phyloP scores from a whole-genome alignment of 2,329 filamentous ascomycete species.

The Hymenoscyphus albidus region DNA sequence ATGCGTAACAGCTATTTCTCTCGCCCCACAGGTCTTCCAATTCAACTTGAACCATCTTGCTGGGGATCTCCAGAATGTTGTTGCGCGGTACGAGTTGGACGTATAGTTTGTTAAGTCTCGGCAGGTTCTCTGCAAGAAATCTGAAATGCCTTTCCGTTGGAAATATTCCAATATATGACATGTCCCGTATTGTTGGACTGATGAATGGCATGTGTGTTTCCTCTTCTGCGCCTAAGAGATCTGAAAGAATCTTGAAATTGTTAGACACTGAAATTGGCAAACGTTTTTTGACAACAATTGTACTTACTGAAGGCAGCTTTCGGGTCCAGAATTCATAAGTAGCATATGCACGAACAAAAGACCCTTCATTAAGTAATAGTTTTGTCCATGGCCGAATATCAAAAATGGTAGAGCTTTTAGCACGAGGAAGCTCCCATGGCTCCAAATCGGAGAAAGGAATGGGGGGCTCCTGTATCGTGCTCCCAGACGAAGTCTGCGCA shows the following conservation, averaged over 20 bases:
- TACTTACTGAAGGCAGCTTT: conserved; percentile 40
- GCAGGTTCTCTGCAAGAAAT: conserved; percentile 45
- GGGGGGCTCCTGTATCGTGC: not conserved
- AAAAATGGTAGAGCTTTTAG: conserved; percentile 20
- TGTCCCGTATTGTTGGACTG: conserved; percentile 42
- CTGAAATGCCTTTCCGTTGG: conserved; percentile 60
- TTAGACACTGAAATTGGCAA: conserved; percentile 8
- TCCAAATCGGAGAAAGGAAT: not conserved
- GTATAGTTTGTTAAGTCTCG: conserved; percentile 49
- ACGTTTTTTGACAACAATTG: not conserved
- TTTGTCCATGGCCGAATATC: conserved; percentile 53
- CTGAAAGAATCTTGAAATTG: conserved; percentile 49
- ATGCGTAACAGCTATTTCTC: conserved; percentile 32
- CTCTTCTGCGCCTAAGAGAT: conserved; percentile 44
- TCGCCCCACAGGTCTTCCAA: conserved; percentile 34
- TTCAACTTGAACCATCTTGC: conserved; percentile 26
- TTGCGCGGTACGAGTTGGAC: conserved; percentile 47
- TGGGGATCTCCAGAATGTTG: conserved; percentile 35
- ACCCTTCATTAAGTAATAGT: conserved; percentile 70
- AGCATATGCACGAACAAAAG: conserved; percentile 61
- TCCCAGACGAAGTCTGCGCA: not conserved
- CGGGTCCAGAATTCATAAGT: conserved; percentile 69
- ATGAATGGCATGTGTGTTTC: conserved; percentile 38
- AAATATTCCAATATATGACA: conserved; percentile 64
- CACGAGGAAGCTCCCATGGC: conserved; percentile 3